Conservation (phyloP, 345 rosid genomes). For the Acer campestre region DNA sequence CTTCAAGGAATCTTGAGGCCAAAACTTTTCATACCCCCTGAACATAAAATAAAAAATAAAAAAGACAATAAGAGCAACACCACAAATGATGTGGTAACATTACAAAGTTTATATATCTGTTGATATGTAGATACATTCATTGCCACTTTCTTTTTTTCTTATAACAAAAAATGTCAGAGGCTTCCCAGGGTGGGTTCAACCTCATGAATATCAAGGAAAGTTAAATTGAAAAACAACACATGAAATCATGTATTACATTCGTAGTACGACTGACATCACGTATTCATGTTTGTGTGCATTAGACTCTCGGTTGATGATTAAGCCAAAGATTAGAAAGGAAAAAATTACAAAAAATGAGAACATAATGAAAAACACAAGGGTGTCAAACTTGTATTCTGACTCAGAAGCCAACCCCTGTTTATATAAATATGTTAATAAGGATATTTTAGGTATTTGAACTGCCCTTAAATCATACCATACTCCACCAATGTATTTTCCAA, state of each 20-base stretch:
- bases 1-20: slow-evolving; percentile 13
- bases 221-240: not conserved
- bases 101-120: not conserved
- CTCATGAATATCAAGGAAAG: not conserved
- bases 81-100: not conserved
- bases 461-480: not conserved
- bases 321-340: not conserved
- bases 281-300: not conserved
- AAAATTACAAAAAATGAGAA: not conserved
- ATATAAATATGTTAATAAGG: not conserved
- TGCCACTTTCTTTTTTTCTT: not conserved
- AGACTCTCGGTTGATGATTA: not conserved
- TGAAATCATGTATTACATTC: not conserved
- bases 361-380: not conserved
- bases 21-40: slow-evolving; percentile 32
- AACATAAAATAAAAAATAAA: not conserved
- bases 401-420: not conserved
- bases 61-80: not conserved
- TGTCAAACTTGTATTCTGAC: not conserved
- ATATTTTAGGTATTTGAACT: not conserved
- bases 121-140: not conserved
- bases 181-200: not conserved
- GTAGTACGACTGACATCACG: no score
- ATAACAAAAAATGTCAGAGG: not conserved
- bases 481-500: not conserved